Base-by-base conservation (phyloP, 805 yeast genomes). In the Candida vaughaniae region DNA sequence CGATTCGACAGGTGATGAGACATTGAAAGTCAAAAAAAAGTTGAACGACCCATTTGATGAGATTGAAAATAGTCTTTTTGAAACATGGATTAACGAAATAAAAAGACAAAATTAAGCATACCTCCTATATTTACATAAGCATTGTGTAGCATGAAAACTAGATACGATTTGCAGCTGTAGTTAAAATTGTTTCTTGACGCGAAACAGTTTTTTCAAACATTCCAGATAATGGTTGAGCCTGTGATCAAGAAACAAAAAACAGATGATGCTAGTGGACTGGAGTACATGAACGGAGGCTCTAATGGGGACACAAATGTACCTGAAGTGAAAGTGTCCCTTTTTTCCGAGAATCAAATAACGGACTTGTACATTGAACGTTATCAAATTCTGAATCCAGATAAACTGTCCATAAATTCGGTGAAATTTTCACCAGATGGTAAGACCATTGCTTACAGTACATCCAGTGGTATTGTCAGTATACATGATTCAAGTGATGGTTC, bases 381-480 rank as follows among this genome's bases (percentile, higher is more conserved):
- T 22, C 25, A 28, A 18, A 15, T 33, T 9, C 6, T 5, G 5
- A 19, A 23, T n/a, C 25, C 25, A 2, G 29, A 33, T 19, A 22
- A 36, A 9, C 32, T 25, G 37, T 15, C 29, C 3, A 23, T 40
- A 5, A 42, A 39, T 25, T 33, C 45, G 4, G 31, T 77, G 12
- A 74, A 76, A 50, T 58, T 83, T 33, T 76, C 85, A 16, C 88
- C 89, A 9, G 67, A 82, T 56, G 84, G 84, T 0, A 37, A 48
- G 14, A 59, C 48, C 9, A 44, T 85, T 10, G 95, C 95, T 1
- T 64, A 80, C 0, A 60, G 75, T 22, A 56, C 64, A 0, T 55
- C 70, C 3, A 55, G 49, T 27, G 58, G 62, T 3, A 34, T 36
- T 5, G 56, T 68, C 11, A 48, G 49, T 9, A 47, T 67, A 4